Conservation (phyloP, 2,329 filamentous ascomycete genomes). For the Aureobasidium lini region DNA sequence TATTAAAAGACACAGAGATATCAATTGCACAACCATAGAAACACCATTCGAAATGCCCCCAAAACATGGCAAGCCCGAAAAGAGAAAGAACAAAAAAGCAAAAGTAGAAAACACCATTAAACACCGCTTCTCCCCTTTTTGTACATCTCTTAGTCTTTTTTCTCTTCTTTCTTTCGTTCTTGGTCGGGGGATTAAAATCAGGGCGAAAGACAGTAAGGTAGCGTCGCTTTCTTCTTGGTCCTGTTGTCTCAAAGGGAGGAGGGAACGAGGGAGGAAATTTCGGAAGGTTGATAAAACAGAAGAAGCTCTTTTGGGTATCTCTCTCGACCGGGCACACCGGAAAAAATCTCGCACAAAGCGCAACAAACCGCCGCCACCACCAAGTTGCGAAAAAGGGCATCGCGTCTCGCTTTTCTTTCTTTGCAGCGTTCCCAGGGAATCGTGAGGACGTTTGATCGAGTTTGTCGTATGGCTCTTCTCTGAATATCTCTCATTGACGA, state of each 20-base stretch:
- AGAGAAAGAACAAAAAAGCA: not conserved
- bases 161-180: not conserved
- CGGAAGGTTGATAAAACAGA: not conserved
- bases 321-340: not conserved
- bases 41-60: not conserved
- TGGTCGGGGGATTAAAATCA: not conserved
- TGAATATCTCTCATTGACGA: slow-evolving; percentile 7
- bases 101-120: not conserved
- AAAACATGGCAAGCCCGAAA: slow-evolving; percentile 2
- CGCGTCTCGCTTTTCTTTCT: not conserved
- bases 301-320: slow-evolving; percentile 10
- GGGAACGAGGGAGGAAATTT: not conserved
- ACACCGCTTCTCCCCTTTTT: not conserved
- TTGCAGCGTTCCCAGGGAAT: not conserved
- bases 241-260: not conserved
- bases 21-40: slow-evolving; percentile 2
- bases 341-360: not conserved
- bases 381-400: not conserved
- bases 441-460: not conserved
- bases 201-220: not conserved
- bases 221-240: not conserved
- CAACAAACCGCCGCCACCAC: not conserved
- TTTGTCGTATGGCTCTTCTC: not conserved
- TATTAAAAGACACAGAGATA: not conserved
- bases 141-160: not conserved